Evolutionary conservation across 345 rosid genomes (phyloP).

Genomic region (Camelina sativa): DNA sequence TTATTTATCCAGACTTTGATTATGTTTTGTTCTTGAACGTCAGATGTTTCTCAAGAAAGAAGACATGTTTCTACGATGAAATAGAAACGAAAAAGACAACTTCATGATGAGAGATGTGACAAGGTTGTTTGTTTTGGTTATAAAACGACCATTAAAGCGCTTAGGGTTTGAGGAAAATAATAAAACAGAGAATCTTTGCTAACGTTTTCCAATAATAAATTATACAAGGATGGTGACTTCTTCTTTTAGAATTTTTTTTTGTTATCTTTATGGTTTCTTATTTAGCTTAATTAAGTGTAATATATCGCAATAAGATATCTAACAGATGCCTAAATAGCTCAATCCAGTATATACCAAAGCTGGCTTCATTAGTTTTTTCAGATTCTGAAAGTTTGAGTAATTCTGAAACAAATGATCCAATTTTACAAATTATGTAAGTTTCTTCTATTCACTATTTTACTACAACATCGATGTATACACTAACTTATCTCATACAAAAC

Average conservation of each 20-base stretch:
- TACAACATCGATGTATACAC: too few species aligned
- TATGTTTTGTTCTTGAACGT: background rate
- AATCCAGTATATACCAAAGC: background rate
- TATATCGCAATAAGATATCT: background rate
- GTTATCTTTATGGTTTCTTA: background rate
- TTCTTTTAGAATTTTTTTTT: slow-evolving; percentile 10
- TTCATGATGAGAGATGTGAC: slow-evolving; percentile 1
- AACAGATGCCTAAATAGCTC: background rate
- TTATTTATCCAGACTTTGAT: background rate
- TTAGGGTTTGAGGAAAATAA: background rate
- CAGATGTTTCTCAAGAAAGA: slow-evolving; percentile 1
- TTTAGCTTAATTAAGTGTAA: background rate
- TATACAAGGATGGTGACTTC: background rate
- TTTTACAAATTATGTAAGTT: too few species aligned
- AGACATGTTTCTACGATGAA: slow-evolving; percentile 2
- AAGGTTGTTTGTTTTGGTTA: slow-evolving; percentile 1
- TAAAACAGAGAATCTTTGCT: slow-evolving; percentile 9
- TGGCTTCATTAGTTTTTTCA: background rate
- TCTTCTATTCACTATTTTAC: too few species aligned
- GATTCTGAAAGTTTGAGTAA: too few species aligned
- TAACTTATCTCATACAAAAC: too few species aligned
- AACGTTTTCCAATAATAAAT: slow-evolving; percentile 11
- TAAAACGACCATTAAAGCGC: background rate
- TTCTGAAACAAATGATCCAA: too few species aligned
- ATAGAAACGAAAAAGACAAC: slow-evolving; percentile 25